Conservation (phyloP, 2,329 filamentous ascomycete genomes). For the Diaporthe aspalathi region DNA sequence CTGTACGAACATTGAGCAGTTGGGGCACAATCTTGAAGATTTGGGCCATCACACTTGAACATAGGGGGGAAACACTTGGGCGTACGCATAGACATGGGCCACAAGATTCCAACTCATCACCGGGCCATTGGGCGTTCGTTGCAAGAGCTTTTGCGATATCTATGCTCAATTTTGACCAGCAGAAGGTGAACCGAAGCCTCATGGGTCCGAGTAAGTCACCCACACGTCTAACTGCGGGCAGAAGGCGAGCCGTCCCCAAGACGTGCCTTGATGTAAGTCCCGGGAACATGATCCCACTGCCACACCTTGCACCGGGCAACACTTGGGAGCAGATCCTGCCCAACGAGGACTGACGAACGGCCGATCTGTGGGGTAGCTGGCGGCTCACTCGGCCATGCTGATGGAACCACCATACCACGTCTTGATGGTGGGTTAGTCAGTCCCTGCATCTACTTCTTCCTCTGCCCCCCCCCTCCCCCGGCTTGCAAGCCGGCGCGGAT, state of each 20-base stretch:
- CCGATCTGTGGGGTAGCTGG: neutral
- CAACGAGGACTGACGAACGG: neutral
- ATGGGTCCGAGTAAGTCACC: neutral
- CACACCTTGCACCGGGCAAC: neutral
- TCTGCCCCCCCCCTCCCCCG: neutral
- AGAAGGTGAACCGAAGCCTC: neutral
- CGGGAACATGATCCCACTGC: neutral
- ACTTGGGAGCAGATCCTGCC: neutral
- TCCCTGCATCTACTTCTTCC: neutral
- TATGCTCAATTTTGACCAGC: neutral
- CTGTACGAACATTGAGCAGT: neutral
- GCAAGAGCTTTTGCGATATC: neutral
- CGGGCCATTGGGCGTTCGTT: neutral
- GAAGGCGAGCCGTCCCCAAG: neutral
- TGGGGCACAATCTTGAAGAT: neutral
- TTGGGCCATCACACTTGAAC: too few species aligned
- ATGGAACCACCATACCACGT: neutral
- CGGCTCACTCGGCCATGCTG: neutral
- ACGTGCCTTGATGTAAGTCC: neutral
- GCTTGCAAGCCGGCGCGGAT: neutral
- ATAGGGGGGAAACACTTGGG: too few species aligned
- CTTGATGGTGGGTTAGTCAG: conserved; percentile 8
- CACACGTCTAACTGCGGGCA: neutral
- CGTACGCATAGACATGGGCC: too few species aligned
- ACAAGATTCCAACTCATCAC: neutral